Percentiles rank a stretch among this genome's conserved stretches.
Conservation (phyloP, 208 protist genomes). For the Naegleria fowleri region DNA sequence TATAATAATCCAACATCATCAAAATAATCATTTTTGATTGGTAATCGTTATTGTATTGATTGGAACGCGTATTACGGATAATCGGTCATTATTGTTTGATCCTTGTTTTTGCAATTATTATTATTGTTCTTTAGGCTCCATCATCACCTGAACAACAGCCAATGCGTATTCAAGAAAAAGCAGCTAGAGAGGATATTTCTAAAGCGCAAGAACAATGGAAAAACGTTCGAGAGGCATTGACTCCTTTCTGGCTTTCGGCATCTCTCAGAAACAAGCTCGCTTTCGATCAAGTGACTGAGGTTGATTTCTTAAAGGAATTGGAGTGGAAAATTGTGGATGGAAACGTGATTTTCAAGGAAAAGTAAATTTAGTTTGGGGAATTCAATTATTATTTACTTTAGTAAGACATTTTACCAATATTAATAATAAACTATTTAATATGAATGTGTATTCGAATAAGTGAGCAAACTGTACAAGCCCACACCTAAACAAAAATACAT, state of each 20-base stretch:
- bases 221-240: neutral
- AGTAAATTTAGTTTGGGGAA: neutral
- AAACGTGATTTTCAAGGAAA: neutral
- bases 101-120: neutral
- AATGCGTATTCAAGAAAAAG: neutral
- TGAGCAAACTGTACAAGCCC: neutral
- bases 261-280: neutral
- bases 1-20: neutral
- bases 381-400: too few relatives aligned
- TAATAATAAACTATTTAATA: too few relatives aligned
- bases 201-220: neutral
- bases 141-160: neutral
- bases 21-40: neutral
- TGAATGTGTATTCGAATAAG: neutral
- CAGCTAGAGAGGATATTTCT: neutral
- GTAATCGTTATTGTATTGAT: neutral
- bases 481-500: neutral
- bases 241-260: neutral
- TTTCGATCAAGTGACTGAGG: neutral
- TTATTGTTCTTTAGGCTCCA: too few relatives aligned
- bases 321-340: neutral
- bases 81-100: neutral
- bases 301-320: neutral
- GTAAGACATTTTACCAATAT: too few relatives aligned
- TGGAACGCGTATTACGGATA: neutral